Base-by-base conservation (phyloP, 345 rosid genomes). In the Boechera divaricarpa region DNA sequence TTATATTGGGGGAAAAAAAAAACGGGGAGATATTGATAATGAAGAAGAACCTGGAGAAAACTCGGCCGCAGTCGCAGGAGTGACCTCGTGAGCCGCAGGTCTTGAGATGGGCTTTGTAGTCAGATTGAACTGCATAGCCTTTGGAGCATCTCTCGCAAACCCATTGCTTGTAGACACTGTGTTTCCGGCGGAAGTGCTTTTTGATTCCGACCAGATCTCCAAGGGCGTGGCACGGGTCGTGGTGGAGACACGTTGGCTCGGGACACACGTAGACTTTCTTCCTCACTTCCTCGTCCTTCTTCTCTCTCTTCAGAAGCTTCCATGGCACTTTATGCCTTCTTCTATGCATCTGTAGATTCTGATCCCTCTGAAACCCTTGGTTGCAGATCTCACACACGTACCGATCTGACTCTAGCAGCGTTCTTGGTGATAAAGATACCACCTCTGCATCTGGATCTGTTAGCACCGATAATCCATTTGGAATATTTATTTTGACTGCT, bases 371-470 rank as follows among this genome's bases (percentile, higher is more conserved):
- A 71, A 94, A 94, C 12, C 97, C 98, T 75, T 92, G 97, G 85
- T 88, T 94, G 83, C 98, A 94, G 86, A 94, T 94, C 93, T 94
- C 98, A 47, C 97, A 94, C 18, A 94, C 86, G 79, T 92, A 94
- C 60, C 88, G 91, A 79, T 94, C 98, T 49, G 98, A 94, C 78
- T 94, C 97, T 63, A 94, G 77, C 7, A 94, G 83, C 4, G 97
- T 94, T 79, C 85, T 92, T 15, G 98, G 98, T 4, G 98, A 90
- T 38, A 94, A 80, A 13, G 98, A 85, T 33, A 94, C 88, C 70
- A 94, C 98, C 61, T 89, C 98, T 13, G 98, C 97, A 83, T 91
- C 98, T 63, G 98, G 98, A 94, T 94, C 98, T 94, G 62, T 75
- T n/a, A 16, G 1, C 60, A 72, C 31, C 52, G 7, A 7, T 8